These are phyloP conservation scores for Moricandia arvensis DNA, from an alignment of 345 rosid genomes.

Conservation along the genomic window DNA sequence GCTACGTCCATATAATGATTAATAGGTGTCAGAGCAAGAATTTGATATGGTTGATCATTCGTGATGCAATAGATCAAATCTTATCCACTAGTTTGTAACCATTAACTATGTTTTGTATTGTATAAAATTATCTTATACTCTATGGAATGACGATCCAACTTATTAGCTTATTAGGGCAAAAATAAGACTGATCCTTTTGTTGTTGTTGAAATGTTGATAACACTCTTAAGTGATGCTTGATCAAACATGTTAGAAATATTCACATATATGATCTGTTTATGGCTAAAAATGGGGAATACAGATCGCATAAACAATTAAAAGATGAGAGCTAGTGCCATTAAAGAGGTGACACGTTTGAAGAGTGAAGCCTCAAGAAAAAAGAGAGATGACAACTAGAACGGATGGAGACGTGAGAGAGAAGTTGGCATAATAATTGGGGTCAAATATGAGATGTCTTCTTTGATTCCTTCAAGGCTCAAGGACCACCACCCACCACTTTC, in stretches of 20 bases:
- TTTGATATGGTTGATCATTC: not conserved
- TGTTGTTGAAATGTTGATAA: not conserved
- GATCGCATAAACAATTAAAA: not conserved
- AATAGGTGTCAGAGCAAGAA: not conserved
- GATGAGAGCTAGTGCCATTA: conserved; percentile 21
- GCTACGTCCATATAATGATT: not conserved
- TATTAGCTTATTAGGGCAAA: not conserved
- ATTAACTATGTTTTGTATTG: not conserved
- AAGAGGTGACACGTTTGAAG: conserved; percentile 37
- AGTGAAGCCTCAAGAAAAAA: conserved; percentile 28
- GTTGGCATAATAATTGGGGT: conserved; percentile 40
- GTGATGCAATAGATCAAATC: not conserved
- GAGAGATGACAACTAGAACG: conserved; percentile 36
- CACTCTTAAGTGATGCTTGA: not conserved
- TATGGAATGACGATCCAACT: not conserved
- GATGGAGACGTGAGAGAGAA: conserved; percentile 43
- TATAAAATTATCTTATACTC: not conserved
- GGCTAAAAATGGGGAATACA: not conserved
- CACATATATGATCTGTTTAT: not conserved
- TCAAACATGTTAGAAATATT: not conserved
- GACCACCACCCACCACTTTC: conserved; percentile 31
- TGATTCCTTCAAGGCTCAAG: conserved; percentile 42
- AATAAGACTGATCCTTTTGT: not conserved
- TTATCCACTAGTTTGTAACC: conserved; percentile 16
- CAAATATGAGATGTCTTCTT: conserved; percentile 38